Evolutionary conservation across 148 eudicot species (phyloP).

Genomic region (Camellia granthamiana): DNA sequence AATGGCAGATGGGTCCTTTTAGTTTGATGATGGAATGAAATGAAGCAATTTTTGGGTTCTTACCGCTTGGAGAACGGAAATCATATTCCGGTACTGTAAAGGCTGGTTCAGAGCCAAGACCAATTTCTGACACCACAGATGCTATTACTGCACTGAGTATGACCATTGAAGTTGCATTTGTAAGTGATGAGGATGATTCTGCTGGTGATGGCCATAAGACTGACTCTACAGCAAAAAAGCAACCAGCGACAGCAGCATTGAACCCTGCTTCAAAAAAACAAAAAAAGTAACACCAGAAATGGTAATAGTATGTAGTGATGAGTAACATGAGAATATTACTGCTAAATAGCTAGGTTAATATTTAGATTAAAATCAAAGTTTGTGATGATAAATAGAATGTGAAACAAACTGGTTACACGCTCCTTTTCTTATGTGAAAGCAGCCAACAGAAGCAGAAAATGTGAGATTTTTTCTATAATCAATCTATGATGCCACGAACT

Average conservation of each 20-base stretch:
- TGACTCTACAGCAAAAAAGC: conserved; percentile 93
- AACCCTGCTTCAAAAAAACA: conserved; percentile 52
- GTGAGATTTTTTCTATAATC: background rate
- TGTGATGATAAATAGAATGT: background rate
- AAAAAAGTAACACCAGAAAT: conserved; percentile 14
- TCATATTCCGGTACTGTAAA: conserved; percentile 85
- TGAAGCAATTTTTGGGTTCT: background rate
- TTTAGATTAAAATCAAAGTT: background rate
- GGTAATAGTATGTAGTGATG: background rate
- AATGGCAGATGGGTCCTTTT: background rate
- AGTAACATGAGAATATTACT: background rate
- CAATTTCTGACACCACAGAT: conserved; percentile 83
- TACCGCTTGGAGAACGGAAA: conserved; percentile 88
- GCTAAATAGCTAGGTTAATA: background rate
- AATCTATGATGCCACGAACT: background rate
- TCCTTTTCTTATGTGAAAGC: background rate
- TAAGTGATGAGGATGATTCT: conserved; percentile 65
- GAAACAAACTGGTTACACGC: background rate
- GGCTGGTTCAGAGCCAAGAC: conserved; percentile 92
- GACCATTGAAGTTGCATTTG: conserved; percentile 94
- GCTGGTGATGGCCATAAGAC: conserved; percentile 86
- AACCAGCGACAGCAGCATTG: conserved; percentile 96
- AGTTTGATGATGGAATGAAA: background rate
- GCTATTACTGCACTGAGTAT: conserved; percentile 94
- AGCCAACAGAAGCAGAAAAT: background rate